Conservation (phyloP, 805 yeast genomes). For the Starmera dryadoides region DNA sequence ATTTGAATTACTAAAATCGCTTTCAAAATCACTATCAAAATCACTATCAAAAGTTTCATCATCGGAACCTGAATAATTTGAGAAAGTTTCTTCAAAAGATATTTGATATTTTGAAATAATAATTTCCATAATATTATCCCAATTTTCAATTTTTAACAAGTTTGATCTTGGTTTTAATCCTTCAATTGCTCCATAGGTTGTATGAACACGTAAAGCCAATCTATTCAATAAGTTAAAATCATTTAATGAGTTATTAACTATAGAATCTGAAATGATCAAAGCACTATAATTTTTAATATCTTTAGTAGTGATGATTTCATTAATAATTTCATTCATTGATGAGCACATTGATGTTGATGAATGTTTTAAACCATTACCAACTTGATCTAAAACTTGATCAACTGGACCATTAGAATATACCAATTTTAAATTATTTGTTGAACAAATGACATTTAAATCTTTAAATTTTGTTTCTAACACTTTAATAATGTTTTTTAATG, state of each 20-base stretch:
- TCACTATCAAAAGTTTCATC: slow-evolving; percentile 2
- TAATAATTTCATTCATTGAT: slow-evolving; percentile 4
- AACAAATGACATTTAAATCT: slow-evolving; percentile 8
- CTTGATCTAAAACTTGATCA: background rate
- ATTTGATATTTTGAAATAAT: slow-evolving; percentile 11
- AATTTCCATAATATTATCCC: slow-evolving; percentile 21
- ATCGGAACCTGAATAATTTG: slow-evolving; percentile 1
- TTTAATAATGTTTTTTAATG: slow-evolving; percentile 14
- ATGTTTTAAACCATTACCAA: background rate
- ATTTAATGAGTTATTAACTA: background rate
- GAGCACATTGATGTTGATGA: background rate
- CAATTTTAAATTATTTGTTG: slow-evolving; percentile 4
- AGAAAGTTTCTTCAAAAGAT: slow-evolving; percentile 2
- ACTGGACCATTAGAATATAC: slow-evolving; percentile 4
- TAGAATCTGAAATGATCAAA: background rate
- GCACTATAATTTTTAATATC: background rate
- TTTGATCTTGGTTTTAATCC: background rate
- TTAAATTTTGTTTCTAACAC: slow-evolving; percentile 11
- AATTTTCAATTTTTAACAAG: slow-evolving; percentile 5
- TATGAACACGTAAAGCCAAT: slow-evolving; percentile 8
- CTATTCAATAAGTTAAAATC: slow-evolving; percentile 2
- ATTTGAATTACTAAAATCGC: background rate
- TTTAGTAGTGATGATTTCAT: background rate
- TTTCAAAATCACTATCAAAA: slow-evolving; percentile 2
- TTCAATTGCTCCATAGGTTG: background rate